These are phyloP conservation scores for Limonium bicolor DNA, from an alignment of 148 eudicot species.

Conservation along the genomic window DNA sequence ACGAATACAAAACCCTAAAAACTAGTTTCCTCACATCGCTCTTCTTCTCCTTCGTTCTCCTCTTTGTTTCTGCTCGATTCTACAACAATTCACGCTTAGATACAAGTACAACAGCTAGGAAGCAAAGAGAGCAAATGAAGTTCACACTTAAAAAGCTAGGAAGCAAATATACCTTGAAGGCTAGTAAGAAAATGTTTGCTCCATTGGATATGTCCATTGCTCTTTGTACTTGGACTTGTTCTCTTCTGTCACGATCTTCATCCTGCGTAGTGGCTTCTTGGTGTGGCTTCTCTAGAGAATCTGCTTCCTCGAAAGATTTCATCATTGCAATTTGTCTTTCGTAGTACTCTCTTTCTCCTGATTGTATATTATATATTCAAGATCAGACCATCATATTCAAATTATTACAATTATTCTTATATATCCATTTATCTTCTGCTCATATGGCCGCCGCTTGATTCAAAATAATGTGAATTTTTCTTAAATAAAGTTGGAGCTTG, in stretches of 20 bases:
- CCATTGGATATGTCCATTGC: constrained; percentile 59
- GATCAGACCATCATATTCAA: background rate
- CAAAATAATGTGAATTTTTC: background rate
- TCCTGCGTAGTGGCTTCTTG: constrained; percentile 11
- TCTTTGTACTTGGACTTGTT: constrained; percentile 52
- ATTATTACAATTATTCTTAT: background rate
- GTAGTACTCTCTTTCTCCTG: constrained; percentile 64
- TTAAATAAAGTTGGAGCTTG: background rate
- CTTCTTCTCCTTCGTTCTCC: no score
- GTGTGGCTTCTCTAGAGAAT: constrained; percentile 19
- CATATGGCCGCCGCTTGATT: background rate
- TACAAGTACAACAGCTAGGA: no score
- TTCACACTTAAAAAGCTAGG: no score
- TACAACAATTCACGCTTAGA: no score
- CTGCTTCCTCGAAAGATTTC: constrained; percentile 59
- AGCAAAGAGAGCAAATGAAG: no score
- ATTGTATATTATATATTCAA: background rate
- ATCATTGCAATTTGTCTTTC: constrained; percentile 55
- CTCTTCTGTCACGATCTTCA: constrained; percentile 27
- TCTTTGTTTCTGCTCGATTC: no score
- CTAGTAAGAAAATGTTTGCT: constrained; percentile 42
- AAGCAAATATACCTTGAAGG: constrained; percentile 32
- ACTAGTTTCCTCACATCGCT: no score
- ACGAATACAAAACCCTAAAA: no score
- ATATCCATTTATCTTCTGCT: background rate